Conservation (phyloP, 768 basidiomycete species). For the Amanita pallidorosea region DNA sequence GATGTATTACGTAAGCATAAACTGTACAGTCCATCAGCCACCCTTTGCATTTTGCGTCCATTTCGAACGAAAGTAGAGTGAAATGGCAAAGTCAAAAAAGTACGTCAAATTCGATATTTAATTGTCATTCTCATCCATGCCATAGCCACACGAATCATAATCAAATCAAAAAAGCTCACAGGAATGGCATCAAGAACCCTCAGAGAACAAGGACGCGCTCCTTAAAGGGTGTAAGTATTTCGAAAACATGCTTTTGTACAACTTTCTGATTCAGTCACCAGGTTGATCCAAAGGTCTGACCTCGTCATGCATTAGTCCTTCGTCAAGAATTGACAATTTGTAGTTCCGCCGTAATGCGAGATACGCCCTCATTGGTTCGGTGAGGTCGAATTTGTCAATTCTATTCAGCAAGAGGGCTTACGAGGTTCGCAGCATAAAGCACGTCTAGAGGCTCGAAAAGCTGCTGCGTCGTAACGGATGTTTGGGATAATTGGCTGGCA, state of each 20-base stretch:
- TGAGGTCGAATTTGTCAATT: constrained; percentile 21
- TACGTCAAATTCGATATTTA: constrained; percentile 19
- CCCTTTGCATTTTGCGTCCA: constrained; percentile 22
- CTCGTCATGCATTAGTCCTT: constrained; percentile 2
- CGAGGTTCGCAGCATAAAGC: constrained; percentile 45
- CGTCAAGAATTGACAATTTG: neutral
- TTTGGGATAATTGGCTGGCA: too few relatives aligned
- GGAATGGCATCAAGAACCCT: constrained; percentile 92
- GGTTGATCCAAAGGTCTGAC: constrained; percentile 73
- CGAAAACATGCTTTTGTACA: constrained; percentile 5
- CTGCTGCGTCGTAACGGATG: constrained; percentile 19
- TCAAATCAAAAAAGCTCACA: constrained; percentile 94
- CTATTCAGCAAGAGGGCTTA: constrained; percentile 5
- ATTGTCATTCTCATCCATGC: constrained; percentile 5
- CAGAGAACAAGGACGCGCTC: constrained; percentile 64
- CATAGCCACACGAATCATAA: constrained; percentile 90
- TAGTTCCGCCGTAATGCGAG: constrained; percentile 78
- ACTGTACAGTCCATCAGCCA: constrained; percentile 34
- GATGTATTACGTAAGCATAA: neutral
- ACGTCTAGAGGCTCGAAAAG: constrained; percentile 46
- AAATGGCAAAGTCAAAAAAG: constrained; percentile 99
- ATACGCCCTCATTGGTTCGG: constrained; percentile 65
- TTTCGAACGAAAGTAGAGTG: constrained; percentile 11
- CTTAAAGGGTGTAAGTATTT: constrained; percentile 76
- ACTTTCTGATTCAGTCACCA: constrained; percentile 16